Evolutionary conservation across 1,284 basidiomycete genomes (phyloP).

Genomic region (Termitomyces sp.): DNA sequence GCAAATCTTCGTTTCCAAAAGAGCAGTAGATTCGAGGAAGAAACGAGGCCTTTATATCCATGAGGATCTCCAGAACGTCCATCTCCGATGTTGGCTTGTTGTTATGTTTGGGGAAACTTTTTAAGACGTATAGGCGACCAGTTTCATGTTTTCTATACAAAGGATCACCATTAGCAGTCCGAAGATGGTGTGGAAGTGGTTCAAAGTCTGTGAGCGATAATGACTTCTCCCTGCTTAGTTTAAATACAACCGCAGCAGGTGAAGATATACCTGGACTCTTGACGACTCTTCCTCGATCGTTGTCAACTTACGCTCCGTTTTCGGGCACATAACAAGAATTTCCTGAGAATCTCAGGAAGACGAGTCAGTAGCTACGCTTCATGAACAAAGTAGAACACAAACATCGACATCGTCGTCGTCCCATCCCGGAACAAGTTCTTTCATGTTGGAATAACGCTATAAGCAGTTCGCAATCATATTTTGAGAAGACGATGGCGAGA

Average conservation of each 20-base stretch:
- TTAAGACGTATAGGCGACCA: conserved; percentile 21
- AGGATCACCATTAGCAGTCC: neutral
- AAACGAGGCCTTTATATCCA: conserved; percentile 50
- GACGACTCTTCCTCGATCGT: conserved; percentile 19
- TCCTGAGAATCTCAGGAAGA: conserved; percentile 25
- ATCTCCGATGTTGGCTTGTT: conserved; percentile 42
- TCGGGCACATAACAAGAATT: conserved; percentile 36
- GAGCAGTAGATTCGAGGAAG: conserved; percentile 57
- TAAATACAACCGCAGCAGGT: neutral
- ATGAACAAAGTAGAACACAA: conserved; percentile 4
- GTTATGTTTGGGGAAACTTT: conserved; percentile 8
- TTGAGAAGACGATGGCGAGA: neutral
- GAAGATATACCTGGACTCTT: conserved; percentile 8
- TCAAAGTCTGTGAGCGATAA: conserved; percentile 19
- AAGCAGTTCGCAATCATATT: conserved; percentile 4
- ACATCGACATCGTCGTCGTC: conserved; percentile 40
- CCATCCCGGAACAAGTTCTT: conserved; percentile 33
- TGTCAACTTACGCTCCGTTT: conserved; percentile 16
- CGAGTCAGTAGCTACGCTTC: neutral
- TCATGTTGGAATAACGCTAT: conserved; percentile 30
- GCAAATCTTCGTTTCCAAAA: conserved; percentile 59
- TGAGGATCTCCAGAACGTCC: conserved; percentile 53
- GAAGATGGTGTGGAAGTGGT: conserved; percentile 7
- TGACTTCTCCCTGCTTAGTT: neutral
- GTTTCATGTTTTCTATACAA: conserved; percentile 20